Evolutionary conservation across 2,329 filamentous ascomycete species (phyloP).

Genomic region (Scleromitrula shiraiana): DNA sequence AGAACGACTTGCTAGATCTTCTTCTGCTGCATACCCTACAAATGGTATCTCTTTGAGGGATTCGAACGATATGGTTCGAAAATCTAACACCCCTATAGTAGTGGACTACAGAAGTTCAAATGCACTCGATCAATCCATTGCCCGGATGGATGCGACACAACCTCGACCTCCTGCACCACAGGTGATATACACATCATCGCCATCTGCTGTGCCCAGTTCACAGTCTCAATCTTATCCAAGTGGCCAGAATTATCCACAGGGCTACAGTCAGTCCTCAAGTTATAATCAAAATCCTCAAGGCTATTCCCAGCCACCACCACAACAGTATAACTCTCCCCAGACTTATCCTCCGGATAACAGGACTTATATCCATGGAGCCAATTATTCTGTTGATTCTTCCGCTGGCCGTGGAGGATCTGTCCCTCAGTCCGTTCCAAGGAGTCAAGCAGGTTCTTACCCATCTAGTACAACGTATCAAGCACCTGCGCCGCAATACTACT

Average conservation of each 20-base stretch:
- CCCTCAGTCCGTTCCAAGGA: slow-evolving; percentile 12
- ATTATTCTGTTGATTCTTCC: slow-evolving; percentile 18
- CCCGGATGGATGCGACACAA: slow-evolving; percentile 30
- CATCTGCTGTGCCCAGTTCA: slow-evolving; percentile 12
- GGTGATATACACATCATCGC: slow-evolving; percentile 18
- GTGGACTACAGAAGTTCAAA: slow-evolving; percentile 28
- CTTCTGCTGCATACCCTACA: slow-evolving; percentile 23
- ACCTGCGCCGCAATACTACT: slow-evolving; percentile 20
- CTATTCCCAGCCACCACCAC: slow-evolving; percentile 13
- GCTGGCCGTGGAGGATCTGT: slow-evolving; percentile 11
- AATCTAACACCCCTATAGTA: slow-evolving; percentile 31
- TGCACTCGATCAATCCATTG: slow-evolving; percentile 29
- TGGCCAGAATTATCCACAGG: slow-evolving; percentile 20
- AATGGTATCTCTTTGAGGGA: slow-evolving; percentile 30
- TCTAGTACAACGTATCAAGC: slow-evolving; percentile 10
- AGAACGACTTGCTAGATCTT: slow-evolving; percentile 24
- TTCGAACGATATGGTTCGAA: slow-evolving; percentile 27
- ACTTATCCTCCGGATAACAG: slow-evolving; percentile 20
- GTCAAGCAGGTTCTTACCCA: slow-evolving; percentile 14
- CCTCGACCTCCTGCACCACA: slow-evolving; percentile 12
- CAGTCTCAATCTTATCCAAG: slow-evolving; percentile 10
- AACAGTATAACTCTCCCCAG: slow-evolving; percentile 9
- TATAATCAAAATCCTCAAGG: slow-evolving; percentile 20
- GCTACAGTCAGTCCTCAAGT: slow-evolving; percentile 13
- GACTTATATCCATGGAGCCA: slow-evolving; percentile 25